Base-by-base conservation (phyloP, 1,139 yeast species). In the Geotrichum australiense region DNA sequence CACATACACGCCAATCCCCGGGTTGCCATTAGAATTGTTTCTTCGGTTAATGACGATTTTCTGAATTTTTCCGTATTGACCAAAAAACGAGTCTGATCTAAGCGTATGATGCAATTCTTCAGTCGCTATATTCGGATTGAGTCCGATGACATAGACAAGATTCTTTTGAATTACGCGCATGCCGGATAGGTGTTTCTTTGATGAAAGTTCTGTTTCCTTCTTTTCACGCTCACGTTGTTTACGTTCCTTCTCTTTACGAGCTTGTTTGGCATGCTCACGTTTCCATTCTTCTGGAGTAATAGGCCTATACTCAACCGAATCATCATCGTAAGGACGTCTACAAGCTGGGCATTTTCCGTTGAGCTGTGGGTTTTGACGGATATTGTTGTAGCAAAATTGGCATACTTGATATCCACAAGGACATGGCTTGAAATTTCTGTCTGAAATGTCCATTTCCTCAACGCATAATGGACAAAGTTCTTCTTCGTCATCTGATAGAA, bases 321-420 rank as follows among this genome's bases (percentile, higher is more conserved):
- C 94, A 58, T 93, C 98, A 53, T 86, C 95, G 61, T 93, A 93
- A 23, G 81, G 75, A 48, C 98, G 72, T 58, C 99, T 82, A 63
- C 99, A 93, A 0, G 96, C 98, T 3, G 99, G 99, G 65, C 99
- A 93, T 53, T 87, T 76, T 4, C 97, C 97, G 60, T 89, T 89
- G 51, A 91, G 43, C 26, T 45, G 48, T 10, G 48, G 96, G 55
- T 91, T 91, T 53, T 85, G 94, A 53, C 96, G 76, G 56, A 93
- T 93, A 61, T 89, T 91, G 66, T 93, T 91, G 70, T 89, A 93
- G 62, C 98, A 93, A 59, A 93, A 93, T 69, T 91, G 97, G 64
- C 99, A 93, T 47, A 91, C 85, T 60, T 93, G 98, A 59, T 93
- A 93, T 10, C 98, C 98, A 68, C 99, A 93, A 1, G 97, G 98